These are phyloP conservation scores for Neofusicoccum cordaticola DNA, from an alignment of 2,329 filamentous ascomycete species.

Conservation along the genomic window DNA sequence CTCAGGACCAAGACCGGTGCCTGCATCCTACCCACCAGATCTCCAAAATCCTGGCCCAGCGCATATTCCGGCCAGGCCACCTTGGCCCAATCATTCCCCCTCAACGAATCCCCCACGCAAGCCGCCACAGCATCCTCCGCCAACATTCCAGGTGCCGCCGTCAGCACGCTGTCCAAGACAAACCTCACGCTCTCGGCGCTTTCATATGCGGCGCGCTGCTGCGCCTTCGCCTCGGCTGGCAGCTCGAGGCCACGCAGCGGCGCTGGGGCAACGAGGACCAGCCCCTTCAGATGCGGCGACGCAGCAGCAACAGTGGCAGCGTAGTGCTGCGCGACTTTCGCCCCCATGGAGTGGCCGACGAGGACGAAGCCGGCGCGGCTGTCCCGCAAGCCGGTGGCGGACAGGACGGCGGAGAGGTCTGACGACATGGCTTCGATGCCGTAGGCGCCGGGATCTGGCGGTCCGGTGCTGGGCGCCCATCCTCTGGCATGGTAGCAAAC, in stretches of 20 bases:
- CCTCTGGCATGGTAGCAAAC: slow-evolving; percentile 34
- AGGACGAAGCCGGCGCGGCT: slow-evolving; percentile 27
- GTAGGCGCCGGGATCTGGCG: slow-evolving; percentile 26
- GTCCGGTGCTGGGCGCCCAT: slow-evolving; percentile 37
- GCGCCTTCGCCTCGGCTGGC: slow-evolving; percentile 32
- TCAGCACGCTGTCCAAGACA: slow-evolving; percentile 34
- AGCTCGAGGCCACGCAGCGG: slow-evolving; percentile 33
- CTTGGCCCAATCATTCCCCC: slow-evolving; percentile 30
- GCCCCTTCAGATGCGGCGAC: slow-evolving; percentile 24
- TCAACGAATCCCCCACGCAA: slow-evolving; percentile 29
- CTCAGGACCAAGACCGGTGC: slow-evolving; percentile 27
- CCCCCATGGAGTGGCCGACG: slow-evolving; percentile 42
- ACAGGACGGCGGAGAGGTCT: slow-evolving; percentile 25
- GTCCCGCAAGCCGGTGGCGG: slow-evolving; percentile 11
- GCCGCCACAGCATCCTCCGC: neutral
- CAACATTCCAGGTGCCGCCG: slow-evolving; percentile 15
- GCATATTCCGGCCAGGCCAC: slow-evolving; percentile 36
- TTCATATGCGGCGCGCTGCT: slow-evolving; percentile 36
- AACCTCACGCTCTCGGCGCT: slow-evolving; percentile 29
- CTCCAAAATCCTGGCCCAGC: slow-evolving; percentile 34
- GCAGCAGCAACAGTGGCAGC: slow-evolving; percentile 14
- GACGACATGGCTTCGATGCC: slow-evolving; percentile 27
- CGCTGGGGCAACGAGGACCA: slow-evolving; percentile 36
- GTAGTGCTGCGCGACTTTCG: slow-evolving; percentile 35
- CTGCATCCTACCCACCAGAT: slow-evolving; percentile 20